Evolutionary conservation across 768 basidiomycete species (phyloP), one percentile per base, ranked within the genome.

Genomic region (Gloeophyllum trabeum): DNA sequence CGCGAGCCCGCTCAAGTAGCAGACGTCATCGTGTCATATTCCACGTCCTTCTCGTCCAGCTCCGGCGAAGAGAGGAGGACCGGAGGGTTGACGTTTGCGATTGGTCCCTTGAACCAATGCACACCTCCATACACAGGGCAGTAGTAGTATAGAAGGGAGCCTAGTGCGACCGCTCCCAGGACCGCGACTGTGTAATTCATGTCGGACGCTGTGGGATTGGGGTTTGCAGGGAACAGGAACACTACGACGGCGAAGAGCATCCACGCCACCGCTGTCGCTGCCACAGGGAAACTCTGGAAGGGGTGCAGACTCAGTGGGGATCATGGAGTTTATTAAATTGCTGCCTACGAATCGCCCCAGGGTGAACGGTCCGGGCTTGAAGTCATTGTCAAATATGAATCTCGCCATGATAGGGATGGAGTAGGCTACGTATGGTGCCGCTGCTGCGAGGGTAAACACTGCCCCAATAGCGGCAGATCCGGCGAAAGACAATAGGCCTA

Each of bases 401-500:
- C 77, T 62, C 7, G 64, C 65, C 2, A 61, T 56, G 42, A 79
- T 75, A 0, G 78, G 73, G 37, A 77, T 73, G 0, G 61, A 36
- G 41, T 56, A 59, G 13, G 62, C 67, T 34, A 75, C 50, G 48
- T 76, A 69, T 44, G 70, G 63, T 14, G 61, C 69, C 2, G 64
- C 61, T n/a, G 71, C 63, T 1, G 63, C 65, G 10, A 76, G 52
- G 1, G 73, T 54, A 51, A 81, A 81, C 46, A 81, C 61, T 2
- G 78, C 77, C 42, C 67, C 61, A 52, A 76, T 75, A 3, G 79
- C 78, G 22, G 63, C 61, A 12, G 69, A 38, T 13, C 79, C 76
- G 0, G 79, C 73, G 24, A 80, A 74, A 13, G 68, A 62, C 18
- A 81, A 60, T n/a, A 72, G 51, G 3, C 75, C 76, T 2, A 81